phyloP scores from a whole-genome alignment of 306 rosid genomes.

The Abrus pulchellus region DNA sequence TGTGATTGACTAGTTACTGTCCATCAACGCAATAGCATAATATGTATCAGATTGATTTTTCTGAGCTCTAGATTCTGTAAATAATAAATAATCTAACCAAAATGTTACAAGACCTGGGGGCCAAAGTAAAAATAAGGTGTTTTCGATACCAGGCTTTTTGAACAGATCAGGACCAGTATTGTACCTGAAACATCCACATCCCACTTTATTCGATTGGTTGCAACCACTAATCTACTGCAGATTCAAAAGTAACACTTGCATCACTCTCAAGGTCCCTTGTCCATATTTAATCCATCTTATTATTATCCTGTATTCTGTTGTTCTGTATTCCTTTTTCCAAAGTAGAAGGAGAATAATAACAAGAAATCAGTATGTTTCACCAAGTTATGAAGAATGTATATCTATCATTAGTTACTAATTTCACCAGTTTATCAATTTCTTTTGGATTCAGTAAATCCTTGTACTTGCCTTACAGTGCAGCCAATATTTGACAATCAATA shows the following conservation, averaged over 20 bases:
- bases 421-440: constrained; percentile 45
- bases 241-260: neutral
- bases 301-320: constrained; percentile 3
- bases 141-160: constrained; percentile 30
- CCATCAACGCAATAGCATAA: constrained; percentile 36
- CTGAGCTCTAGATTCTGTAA: neutral
- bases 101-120: neutral
- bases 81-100: constrained; percentile 31
- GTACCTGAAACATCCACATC: constrained; percentile 35
- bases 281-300: constrained; percentile 35
- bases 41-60: constrained; percentile 16
- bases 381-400: constrained; percentile 33
- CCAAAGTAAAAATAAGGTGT: constrained; percentile 19
- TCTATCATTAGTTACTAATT: constrained; percentile 41
- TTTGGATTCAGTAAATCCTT: constrained; percentile 72
- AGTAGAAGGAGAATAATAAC: constrained; percentile 39
- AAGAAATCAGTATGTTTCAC: constrained; percentile 34
- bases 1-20: constrained; percentile 9
- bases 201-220: constrained; percentile 9
- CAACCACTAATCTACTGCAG: constrained; percentile 16
- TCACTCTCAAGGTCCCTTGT: constrained; percentile 15
- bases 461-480: constrained; percentile 67
- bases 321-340: constrained; percentile 38
- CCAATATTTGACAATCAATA: constrained; percentile 65
- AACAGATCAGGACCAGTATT: constrained; percentile 11